Conservation (phyloP, 2,329 filamentous ascomycete species). For the Ophiostoma pallidulum region DNA sequence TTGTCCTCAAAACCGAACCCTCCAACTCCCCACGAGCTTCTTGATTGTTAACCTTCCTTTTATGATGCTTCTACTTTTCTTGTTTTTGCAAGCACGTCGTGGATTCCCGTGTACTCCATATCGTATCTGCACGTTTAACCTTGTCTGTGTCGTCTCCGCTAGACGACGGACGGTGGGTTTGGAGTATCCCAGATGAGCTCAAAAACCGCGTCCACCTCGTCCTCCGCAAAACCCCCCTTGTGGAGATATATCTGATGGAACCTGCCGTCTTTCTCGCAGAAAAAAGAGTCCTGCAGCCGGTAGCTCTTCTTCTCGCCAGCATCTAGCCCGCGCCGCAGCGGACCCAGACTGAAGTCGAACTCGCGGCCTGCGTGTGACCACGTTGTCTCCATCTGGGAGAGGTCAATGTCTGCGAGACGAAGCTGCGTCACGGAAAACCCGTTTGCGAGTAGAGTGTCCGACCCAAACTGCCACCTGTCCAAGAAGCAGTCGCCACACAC, state of each 20-base stretch:
- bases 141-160: no score
- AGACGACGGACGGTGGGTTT: no score
- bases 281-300: conserved; percentile 34
- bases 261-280: conserved; percentile 28
- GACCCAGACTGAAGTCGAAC: conserved; percentile 45
- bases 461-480: conserved; percentile 41
- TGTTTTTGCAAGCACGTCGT: no score
- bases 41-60: no score
- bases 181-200: conserved; percentile 36
- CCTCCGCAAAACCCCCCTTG: conserved; percentile 29
- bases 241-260: conserved; percentile 49
- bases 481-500: conserved; percentile 52
- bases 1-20: no score
- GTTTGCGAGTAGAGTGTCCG: conserved; percentile 45
- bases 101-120: no score
- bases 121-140: no score
- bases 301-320: conserved; percentile 42
- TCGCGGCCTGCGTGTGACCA: conserved; percentile 38
- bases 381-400: conserved; percentile 43
- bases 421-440: conserved; percentile 43
- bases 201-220: conserved; percentile 37
- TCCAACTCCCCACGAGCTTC: no score
- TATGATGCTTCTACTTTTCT: no score
- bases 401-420: conserved; percentile 29
- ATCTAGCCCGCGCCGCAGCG: conserved; percentile 31